Evolutionary conservation across 371 early-diverging fungal species (phyloP), one percentile per base, ranked within the genome.

Genomic region (Rhizomucor miehei): DNA sequence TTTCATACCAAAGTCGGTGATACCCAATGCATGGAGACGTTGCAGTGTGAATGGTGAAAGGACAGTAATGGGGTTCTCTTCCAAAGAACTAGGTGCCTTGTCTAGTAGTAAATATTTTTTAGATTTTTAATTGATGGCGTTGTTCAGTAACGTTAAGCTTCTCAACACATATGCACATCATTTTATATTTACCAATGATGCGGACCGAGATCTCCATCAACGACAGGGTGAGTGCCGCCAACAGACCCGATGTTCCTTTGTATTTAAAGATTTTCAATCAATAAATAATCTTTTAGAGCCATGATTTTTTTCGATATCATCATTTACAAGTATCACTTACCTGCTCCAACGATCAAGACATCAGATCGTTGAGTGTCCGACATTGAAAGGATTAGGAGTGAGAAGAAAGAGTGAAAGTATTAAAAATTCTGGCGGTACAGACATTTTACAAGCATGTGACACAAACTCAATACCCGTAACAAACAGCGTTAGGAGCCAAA

Each of bases 311-410:
- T n/a, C n/a, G n/a, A n/a, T n/a, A n/a, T n/a, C n/a, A n/a, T n/a
- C n/a, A n/a, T n/a, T n/a, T n/a, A n/a, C n/a, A n/a, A n/a, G n/a
- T n/a, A n/a, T n/a, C n/a, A 8, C 29, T 25, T 65, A 73, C 73
- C 73, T 48, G 69, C 66, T 51, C 73, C 73, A 49, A 66, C 54
- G 55, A 73, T 69, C 37, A 73, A 58, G 11, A 73, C 63, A 36
- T 73, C 73, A 13, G 60, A 62, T 44, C 65, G 57, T 24, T 48
- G 51, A 17, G 21, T 46, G 48, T 40, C 51, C 34, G 56, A 46
- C 47, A 56, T 62, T 34, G 29, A 45, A 44, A 19, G 54, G 44
- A 54, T 34, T 39, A 24, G 48, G 56, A 55, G 37, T 47, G 45
- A 60, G 52, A 62, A 51, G 51, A 47, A 51, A 47, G 54, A 48